Base-by-base conservation (phyloP, 306 rosid species). In the Sechiopsis laciniata region DNA sequence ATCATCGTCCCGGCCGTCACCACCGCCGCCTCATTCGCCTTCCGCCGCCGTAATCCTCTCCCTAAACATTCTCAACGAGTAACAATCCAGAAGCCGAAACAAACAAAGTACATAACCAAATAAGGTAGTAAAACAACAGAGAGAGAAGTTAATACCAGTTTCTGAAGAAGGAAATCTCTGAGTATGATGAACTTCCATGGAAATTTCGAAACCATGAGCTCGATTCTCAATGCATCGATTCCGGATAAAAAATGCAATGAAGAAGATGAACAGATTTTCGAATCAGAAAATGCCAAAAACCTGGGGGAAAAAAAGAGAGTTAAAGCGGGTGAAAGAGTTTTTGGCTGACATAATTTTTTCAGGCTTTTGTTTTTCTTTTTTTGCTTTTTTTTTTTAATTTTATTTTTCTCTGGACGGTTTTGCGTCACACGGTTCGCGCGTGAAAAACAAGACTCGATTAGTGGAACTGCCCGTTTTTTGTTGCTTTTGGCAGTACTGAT, bases 271-370 rank as follows among this genome's bases (percentile, higher is more conserved):
- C 71, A 67, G 22, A 67, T 20, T 67, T 67, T 60, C 20, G 17
- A 46, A 67, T 46, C 37, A 20, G 72, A 67, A 46, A 19, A 46
- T n/a, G 55, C 71, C 71, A 72, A 69, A 55, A 55, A 46, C 69
- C 14, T 5, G 35, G 53, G 22, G 66, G 76, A 61, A 8, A 15
- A 58, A n/a, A 15, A 20, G 54, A 70, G 66, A 46, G 72, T 79
- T 76, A 79, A 79, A 79, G 83, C 24, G 1, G 40, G 77, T 71
- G 87, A 66, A 87, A 83, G 92, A 72, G 19, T 17, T 26, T 26
- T 16, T 76, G 22, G 21, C 87, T 88, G 90, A 82, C 87, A 78
- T 5, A 67, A n/a, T n/a, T 62, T 13, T 57, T 13, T 71, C 63
- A 51, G 76, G 7, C 72, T 22, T 71, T 35, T 29, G 32, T n/a